Evolutionary conservation across 2,329 filamentous ascomycete genomes (phyloP).

Genomic region (Botryotinia calthae): DNA sequence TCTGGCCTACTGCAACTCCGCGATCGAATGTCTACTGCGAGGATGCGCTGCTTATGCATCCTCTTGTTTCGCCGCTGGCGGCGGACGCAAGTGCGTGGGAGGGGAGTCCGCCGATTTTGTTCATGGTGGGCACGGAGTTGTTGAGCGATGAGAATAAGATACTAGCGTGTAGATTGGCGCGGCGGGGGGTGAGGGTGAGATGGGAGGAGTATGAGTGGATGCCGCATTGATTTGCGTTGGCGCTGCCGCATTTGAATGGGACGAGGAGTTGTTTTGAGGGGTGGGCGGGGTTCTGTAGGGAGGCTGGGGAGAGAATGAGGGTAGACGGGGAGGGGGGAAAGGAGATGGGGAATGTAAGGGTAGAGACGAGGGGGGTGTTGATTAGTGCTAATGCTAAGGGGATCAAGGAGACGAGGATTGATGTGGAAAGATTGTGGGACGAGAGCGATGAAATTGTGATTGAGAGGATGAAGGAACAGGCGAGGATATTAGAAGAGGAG

Average conservation of each 20-base stretch:
- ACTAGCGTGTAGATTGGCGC: slow-evolving; percentile 54
- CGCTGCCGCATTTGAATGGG: slow-evolving; percentile 49
- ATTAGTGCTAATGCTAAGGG: slow-evolving; percentile 54
- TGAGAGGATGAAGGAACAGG: slow-evolving; percentile 40
- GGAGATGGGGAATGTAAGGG: not conserved
- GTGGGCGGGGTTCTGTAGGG: slow-evolving; percentile 56
- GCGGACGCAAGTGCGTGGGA: slow-evolving; percentile 52
- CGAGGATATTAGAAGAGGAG: slow-evolving; percentile 21
- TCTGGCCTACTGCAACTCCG: slow-evolving; percentile 57
- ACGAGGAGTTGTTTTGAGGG: slow-evolving; percentile 52
- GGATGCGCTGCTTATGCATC: slow-evolving; percentile 58
- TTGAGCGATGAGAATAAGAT: slow-evolving; percentile 65
- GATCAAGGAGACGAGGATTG: slow-evolving; percentile 48
- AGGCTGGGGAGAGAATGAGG: slow-evolving; percentile 36
- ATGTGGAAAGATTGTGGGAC: slow-evolving; percentile 45
- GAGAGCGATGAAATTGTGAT: slow-evolving; percentile 46
- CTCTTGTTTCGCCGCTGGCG: slow-evolving; percentile 63
- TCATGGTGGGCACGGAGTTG: slow-evolving; percentile 69
- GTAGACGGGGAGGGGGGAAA: not conserved
- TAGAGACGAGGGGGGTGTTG: slow-evolving; percentile 43
- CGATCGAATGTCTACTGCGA: slow-evolving; percentile 54
- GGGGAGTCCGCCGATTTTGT: slow-evolving; percentile 62
- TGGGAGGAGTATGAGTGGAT: slow-evolving; percentile 76
- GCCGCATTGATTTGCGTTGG: slow-evolving; percentile 69
- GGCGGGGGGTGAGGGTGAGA: slow-evolving; percentile 58